A percentile compares a stretch with the other conserved stretches of the same genome.
These are phyloP conservation scores for Salinomyces thailandicus DNA, from an alignment of 2,329 filamentous ascomycete species.

Conservation along the genomic window DNA sequence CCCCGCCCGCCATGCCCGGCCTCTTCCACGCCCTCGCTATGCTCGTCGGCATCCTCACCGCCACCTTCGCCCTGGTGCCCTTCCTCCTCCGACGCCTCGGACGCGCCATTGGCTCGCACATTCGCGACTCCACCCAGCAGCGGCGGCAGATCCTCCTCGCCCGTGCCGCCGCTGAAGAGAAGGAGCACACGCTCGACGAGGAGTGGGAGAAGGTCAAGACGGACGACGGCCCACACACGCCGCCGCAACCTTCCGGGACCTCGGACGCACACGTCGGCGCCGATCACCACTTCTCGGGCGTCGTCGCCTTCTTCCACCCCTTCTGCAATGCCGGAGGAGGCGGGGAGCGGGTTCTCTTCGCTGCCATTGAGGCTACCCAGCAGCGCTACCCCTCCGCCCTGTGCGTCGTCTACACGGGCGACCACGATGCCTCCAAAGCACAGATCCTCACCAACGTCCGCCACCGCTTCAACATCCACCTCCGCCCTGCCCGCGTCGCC, in stretches of 20 bases:
- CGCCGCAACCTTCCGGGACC: background rate
- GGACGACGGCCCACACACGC: constrained; percentile 33
- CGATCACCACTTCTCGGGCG: constrained; percentile 56
- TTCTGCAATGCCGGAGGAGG: constrained; percentile 97
- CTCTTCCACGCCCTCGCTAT: constrained; percentile 11
- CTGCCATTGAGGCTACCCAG: constrained; percentile 84
- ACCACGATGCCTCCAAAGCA: constrained; percentile 75
- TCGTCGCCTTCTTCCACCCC: constrained; percentile 94
- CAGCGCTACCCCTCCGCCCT: constrained; percentile 77
- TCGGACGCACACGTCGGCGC: constrained; percentile 23
- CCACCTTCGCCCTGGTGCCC: constrained; percentile 16
- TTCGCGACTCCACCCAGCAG: constrained; percentile 22
- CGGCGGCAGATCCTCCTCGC: constrained; percentile 22
- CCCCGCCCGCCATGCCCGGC: constrained; percentile 5
- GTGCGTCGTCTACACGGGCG: constrained; percentile 89
- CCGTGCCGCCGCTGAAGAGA: constrained; percentile 20
- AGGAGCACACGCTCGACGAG: constrained; percentile 40
- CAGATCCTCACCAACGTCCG: constrained; percentile 55
- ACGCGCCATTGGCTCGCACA: constrained; percentile 16
- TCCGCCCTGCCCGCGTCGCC: constrained; percentile 70
- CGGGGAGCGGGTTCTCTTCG: constrained; percentile 92
- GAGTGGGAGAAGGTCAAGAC: constrained; percentile 61
- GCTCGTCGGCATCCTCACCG: constrained; percentile 15
- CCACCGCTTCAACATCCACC: constrained; percentile 83
- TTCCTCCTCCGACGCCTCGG: constrained; percentile 16